Conservation (phyloP, 2,329 filamentous ascomycete species). For the Anthostomella pinea region DNA sequence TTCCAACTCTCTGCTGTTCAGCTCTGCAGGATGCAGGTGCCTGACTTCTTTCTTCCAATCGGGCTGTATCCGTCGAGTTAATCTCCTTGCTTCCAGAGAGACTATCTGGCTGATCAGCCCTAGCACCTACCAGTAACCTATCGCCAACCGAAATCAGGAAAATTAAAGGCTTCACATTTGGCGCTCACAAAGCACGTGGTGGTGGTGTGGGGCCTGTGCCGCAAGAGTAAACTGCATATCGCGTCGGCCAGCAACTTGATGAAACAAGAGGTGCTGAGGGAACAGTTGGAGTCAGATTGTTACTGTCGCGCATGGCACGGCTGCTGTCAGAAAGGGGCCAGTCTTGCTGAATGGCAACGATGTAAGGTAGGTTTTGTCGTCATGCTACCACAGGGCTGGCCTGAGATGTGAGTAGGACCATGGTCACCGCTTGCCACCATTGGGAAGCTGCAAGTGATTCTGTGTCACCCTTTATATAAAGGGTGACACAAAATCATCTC, state of each 20-base stretch:
- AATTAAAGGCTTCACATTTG: background rate
- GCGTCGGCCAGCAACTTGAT: background rate
- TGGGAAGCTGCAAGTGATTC: too few species aligned
- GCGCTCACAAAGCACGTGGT: conserved; percentile 1
- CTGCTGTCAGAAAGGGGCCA: conserved; percentile 2
- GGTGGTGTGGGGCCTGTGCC: conserved; percentile 3
- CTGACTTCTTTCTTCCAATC: too few species aligned
- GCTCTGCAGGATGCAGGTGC: too few species aligned
- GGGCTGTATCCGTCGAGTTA: too few species aligned
- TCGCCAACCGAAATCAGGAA: background rate
- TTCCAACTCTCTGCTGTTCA: too few species aligned
- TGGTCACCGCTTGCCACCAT: too few species aligned
- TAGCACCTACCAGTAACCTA: background rate
- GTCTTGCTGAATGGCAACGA: background rate
- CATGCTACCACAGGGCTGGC: background rate
- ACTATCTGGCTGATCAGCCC: too few species aligned
- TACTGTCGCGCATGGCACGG: conserved; percentile 2
- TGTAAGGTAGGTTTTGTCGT: background rate
- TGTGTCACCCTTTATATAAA: too few species aligned
- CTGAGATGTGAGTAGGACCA: too few species aligned
- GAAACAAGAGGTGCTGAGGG: conserved; percentile 3
- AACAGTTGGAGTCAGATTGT: conserved; percentile 1
- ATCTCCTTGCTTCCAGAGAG: too few species aligned
- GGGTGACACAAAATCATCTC: too few species aligned
- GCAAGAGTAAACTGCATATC: conserved; percentile 4